A percentile compares a stretch with the other conserved stretches of the same genome.
Evolutionary conservation across 2,329 filamentous ascomycete genomes (phyloP).

Genomic region (Penicillium sp.): DNA sequence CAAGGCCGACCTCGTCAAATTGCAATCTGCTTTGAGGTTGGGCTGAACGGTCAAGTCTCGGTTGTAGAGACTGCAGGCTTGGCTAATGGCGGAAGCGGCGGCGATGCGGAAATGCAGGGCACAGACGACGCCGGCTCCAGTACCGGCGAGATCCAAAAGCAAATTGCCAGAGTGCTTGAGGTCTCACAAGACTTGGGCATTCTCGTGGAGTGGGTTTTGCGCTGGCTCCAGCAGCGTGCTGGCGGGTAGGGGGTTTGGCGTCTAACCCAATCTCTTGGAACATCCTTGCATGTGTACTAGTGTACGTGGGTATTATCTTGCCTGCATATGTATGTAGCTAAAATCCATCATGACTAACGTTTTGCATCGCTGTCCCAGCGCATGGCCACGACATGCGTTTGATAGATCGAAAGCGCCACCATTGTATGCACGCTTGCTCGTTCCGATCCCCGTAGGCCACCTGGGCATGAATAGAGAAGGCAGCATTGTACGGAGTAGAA

Average conservation of each 20-base stretch:
- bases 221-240: slow-evolving; percentile 35
- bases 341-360: neutral
- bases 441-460: neutral
- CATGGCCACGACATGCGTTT: neutral
- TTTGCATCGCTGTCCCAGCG: neutral
- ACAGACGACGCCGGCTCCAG: slow-evolving; percentile 13
- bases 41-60: slow-evolving; percentile 43
- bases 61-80: slow-evolving; percentile 42
- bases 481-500: neutral
- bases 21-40: slow-evolving; percentile 42
- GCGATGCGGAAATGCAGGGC: slow-evolving; percentile 22
- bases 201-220: slow-evolving; percentile 47
- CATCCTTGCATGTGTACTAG: neutral
- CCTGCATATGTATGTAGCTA: neutral
- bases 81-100: slow-evolving; percentile 19
- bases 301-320: neutral
- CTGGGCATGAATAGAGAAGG: neutral
- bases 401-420: neutral
- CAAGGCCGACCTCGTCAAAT: slow-evolving; percentile 19
- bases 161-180: slow-evolving; percentile 43
- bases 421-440: neutral
- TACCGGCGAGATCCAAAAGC: slow-evolving; percentile 31
- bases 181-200: slow-evolving; percentile 48
- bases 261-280: neutral
- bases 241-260: slow-evolving; percentile 17